Evolutionary conservation across 2,329 filamentous ascomycete genomes (phyloP), one percentile per base, ranked within the genome.

Genomic region (Ophiostoma himal-ulmi): DNA sequence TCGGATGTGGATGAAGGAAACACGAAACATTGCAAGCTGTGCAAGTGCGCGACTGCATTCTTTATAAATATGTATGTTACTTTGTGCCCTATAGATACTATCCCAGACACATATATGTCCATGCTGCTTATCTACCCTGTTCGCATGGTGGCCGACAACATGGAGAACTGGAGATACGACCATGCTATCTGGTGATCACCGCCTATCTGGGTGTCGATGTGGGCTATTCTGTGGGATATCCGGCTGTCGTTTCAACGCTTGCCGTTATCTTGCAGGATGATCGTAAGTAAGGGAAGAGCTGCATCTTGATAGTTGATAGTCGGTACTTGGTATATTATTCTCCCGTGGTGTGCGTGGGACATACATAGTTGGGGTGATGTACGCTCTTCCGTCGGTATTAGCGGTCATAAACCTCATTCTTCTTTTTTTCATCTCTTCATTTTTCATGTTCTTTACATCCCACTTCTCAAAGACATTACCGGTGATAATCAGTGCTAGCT

Each of bases 121-220:
- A 54, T 22, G 1, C 8, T 26, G 22, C 52, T 48, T 48, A 48
- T 48, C 44, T 48, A 48, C 44, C 8, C 22, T 26, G 52, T 26
- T 57, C 52, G 52, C 52, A 57, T 26, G 52, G n/a, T 57, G 20
- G 52, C n/a, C 52, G 52, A 57, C 22, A 10, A 57, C 52, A 57
- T 57, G 22, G 52, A 30, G 52, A 26, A 26, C n/a, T 13, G 52
- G 22, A 57, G 52, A 57, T 57, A 57, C 52, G 52, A 57, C 52
- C n/a, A 57, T 57, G 52, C 14, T 57, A 57, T 57, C 52, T 57
- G 52, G 52, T 57, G 52, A 57, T 57, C 52, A 57, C 30, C 52
- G 10, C 52, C 22, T 57, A 57, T 57, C 52, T 54, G 48, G 48
- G 48, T 14, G 22, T 57, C 20, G 52, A 57, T 57, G 52, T 26